Conservation (phyloP, 306 rosid species). For the Casuarina equisetifolia region DNA sequence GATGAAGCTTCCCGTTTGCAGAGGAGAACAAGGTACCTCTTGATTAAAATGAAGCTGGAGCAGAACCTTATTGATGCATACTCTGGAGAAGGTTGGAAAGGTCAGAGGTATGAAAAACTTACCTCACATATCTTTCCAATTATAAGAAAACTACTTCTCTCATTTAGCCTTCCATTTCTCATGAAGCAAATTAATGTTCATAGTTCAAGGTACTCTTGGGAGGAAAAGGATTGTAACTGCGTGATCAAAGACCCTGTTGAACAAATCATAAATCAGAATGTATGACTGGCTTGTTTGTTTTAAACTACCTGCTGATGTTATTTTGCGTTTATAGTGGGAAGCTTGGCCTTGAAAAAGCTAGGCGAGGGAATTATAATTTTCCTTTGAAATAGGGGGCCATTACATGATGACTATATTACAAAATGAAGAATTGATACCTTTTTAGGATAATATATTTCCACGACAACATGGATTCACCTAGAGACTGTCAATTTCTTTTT, state of each 20-base stretch:
- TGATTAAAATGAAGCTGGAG: slow-evolving; percentile 80
- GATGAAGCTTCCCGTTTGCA: slow-evolving; percentile 82
- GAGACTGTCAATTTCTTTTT: too few species aligned
- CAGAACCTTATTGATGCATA: slow-evolving; percentile 96
- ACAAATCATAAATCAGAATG: neutral
- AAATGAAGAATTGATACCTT: too few species aligned
- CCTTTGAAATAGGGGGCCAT: too few species aligned
- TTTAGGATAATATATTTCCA: too few species aligned
- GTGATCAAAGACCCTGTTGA: neutral
- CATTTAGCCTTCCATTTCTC: neutral
- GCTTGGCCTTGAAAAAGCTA: too few species aligned
- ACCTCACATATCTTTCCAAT: slow-evolving; percentile 4
- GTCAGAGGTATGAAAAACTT: slow-evolving; percentile 65
- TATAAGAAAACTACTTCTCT: neutral
- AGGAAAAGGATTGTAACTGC: neutral
- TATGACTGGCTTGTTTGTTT: neutral
- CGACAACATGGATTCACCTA: too few species aligned
- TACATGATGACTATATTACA: too few species aligned
- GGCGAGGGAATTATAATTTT: too few species aligned
- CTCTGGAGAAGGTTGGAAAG: slow-evolving; percentile 95
- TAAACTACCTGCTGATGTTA: neutral
- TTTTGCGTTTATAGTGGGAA: too few species aligned
- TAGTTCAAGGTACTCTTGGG: neutral
- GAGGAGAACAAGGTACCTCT: slow-evolving; percentile 77
- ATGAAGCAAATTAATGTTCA: neutral